A percentile compares a stretch with the other conserved stretches of the same genome.
Conservation (phyloP, 768 basidiomycete genomes). For the Russula virescens region DNA sequence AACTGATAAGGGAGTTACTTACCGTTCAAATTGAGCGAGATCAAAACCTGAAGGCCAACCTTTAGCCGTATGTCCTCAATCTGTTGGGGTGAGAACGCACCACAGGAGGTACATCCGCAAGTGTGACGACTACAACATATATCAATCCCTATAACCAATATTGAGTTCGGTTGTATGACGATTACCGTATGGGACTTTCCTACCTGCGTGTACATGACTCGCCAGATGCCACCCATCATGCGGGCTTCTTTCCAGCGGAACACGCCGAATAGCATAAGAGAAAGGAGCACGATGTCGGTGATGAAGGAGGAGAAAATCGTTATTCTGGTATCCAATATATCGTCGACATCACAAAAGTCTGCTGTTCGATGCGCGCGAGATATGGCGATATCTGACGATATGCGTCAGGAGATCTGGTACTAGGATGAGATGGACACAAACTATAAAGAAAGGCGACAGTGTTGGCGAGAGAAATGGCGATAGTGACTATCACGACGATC, state of each 20-base stretch:
- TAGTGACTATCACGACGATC: not conserved
- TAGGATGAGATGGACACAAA: not conserved
- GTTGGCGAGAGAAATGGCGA: not conserved
- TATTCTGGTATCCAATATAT: not conserved
- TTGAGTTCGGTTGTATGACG: too few species aligned
- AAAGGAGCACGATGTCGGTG: not conserved
- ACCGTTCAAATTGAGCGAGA: too few species aligned
- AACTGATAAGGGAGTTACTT: too few species aligned
- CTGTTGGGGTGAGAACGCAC: too few species aligned
- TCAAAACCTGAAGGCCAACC: too few species aligned
- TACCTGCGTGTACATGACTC: conserved; percentile 3
- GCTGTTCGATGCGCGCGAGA: not conserved
- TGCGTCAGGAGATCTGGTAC: not conserved
- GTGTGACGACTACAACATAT: too few species aligned
- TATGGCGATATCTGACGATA: not conserved
- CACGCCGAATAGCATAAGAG: not conserved
- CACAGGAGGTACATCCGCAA: too few species aligned
- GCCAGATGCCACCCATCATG: not conserved
- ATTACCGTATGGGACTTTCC: too few species aligned
- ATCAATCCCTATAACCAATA: too few species aligned
- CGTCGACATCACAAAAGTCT: not conserved
- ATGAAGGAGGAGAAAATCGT: not conserved
- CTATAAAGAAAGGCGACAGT: not conserved
- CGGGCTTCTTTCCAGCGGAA: not conserved
- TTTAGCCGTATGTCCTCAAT: too few species aligned